Evolutionary conservation across 1,284 basidiomycete genomes (phyloP).

Genomic region (Cryptococcus sp.): DNA sequence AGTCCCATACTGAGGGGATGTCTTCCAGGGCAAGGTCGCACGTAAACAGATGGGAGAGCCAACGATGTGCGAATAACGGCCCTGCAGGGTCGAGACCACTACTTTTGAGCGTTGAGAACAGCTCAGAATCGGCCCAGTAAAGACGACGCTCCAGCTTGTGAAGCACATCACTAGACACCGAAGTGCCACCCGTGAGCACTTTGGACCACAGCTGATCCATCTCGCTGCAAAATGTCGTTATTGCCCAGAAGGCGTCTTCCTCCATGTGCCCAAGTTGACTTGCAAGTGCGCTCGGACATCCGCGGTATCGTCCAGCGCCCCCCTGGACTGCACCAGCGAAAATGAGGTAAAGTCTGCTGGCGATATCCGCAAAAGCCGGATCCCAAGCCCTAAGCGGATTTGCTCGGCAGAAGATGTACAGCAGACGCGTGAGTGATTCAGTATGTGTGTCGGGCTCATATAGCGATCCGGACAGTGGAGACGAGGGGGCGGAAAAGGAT

Average conservation of each 20-base stretch:
- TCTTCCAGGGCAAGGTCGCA: conserved; percentile 25
- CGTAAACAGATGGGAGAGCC: conserved; percentile 39
- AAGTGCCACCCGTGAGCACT: background rate
- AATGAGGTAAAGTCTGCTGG: conserved; percentile 48
- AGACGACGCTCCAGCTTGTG: conserved; percentile 32
- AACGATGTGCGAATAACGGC: conserved; percentile 44
- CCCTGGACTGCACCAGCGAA: conserved; percentile 21
- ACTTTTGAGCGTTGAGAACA: conserved; percentile 26
- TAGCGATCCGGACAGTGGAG: conserved; percentile 21
- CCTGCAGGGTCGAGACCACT: conserved; percentile 40
- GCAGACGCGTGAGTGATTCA: conserved; percentile 48
- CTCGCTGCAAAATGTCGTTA: conserved; percentile 40
- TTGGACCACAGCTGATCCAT: conserved; percentile 25
- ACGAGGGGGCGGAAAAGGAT: background rate
- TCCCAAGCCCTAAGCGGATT: conserved; percentile 47
- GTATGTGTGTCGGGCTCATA: conserved; percentile 43
- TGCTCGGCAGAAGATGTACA: conserved; percentile 45
- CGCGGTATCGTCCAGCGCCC: conserved; percentile 1
- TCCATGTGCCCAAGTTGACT: conserved; percentile 30
- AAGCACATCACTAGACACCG: conserved; percentile 15
- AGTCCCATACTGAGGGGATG: conserved; percentile 47
- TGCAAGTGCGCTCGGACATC: background rate
- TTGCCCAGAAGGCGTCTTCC: conserved; percentile 49
- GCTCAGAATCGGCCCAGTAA: conserved; percentile 43
- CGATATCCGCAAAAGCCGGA: conserved; percentile 45